Conservation (phyloP, 805 yeast genomes). For the Priceomyces carsonii region DNA sequence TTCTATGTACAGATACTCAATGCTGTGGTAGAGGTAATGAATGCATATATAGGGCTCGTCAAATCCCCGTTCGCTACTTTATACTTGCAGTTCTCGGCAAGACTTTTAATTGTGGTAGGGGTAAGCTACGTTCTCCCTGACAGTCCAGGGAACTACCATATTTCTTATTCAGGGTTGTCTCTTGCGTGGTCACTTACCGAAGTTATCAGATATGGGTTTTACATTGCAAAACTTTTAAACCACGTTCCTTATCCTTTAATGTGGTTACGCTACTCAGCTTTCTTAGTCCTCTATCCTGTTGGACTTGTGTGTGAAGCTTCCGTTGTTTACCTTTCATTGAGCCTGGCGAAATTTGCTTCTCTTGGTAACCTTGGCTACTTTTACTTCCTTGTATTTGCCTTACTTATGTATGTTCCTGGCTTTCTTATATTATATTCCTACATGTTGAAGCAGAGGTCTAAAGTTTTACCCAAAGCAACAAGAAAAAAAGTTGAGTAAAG, state of each 20-base stretch:
- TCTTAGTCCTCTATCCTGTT: slow-evolving; percentile 29
- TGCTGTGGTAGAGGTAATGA: slow-evolving; percentile 23
- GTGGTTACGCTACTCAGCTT: slow-evolving; percentile 31
- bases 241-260: slow-evolving; percentile 18
- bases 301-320: slow-evolving; percentile 28
- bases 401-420: slow-evolving; percentile 32
- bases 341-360: slow-evolving; percentile 9
- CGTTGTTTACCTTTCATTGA: slow-evolving; percentile 26
- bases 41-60: slow-evolving; percentile 27
- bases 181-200: slow-evolving; percentile 34
- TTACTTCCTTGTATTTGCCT: slow-evolving; percentile 20
- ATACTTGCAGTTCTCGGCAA: slow-evolving; percentile 29
- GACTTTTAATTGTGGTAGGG: slow-evolving; percentile 28
- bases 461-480: slow-evolving; percentile 14
- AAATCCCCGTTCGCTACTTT: slow-evolving; percentile 26
- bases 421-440: slow-evolving; percentile 25
- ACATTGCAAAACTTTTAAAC: slow-evolving; percentile 18
- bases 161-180: slow-evolving; percentile 20
- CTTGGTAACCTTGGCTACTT: slow-evolving; percentile 10
- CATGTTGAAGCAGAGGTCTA: slow-evolving; percentile 31
- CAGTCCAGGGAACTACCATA: slow-evolving; percentile 27
- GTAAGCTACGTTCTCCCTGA: slow-evolving; percentile 27
- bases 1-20: slow-evolving; percentile 25
- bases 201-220: slow-evolving; percentile 28
- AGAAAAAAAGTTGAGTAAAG: too few species aligned